A percentile compares a stretch with the other conserved stretches of the same genome.
Evolutionary conservation across 108 stramenopile genomes (phyloP).

Genomic region (Skeletonema tropicum): DNA sequence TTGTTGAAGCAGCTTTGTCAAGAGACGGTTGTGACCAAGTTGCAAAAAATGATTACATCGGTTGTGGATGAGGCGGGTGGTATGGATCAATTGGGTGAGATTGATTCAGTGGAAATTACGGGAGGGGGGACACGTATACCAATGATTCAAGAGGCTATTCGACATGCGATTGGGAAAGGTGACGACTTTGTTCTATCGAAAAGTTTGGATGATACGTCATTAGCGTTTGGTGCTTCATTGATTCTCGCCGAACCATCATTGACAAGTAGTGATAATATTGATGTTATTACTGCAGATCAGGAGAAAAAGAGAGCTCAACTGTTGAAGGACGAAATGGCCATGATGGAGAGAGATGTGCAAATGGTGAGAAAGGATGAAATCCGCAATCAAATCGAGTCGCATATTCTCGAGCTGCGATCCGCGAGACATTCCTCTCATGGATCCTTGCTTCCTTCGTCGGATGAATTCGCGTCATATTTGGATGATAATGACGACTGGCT

Average conservation of each 20-base stretch:
- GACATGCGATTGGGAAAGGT: constrained; percentile 13
- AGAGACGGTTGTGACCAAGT: constrained; percentile 7
- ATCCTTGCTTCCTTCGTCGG: constrained; percentile 37
- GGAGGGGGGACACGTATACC: constrained; percentile 68
- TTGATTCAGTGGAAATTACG: constrained; percentile 39
- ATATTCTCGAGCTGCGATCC: constrained; percentile 56
- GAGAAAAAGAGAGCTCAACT: constrained; percentile 24
- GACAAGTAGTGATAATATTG: too few species aligned
- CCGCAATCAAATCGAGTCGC: constrained; percentile 56
- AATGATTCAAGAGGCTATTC: constrained; percentile 57
- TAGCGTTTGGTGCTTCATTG: constrained; percentile 57
- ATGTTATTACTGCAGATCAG: background rate
- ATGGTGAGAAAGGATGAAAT: constrained; percentile 35
- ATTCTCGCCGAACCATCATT: background rate
- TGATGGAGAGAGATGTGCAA: constrained; percentile 45
- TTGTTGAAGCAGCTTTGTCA: constrained; percentile 39
- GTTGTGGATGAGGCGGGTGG: constrained; percentile 30
- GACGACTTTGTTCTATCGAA: constrained; percentile 37
- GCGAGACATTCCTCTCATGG: constrained; percentile 50
- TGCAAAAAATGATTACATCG: constrained; percentile 33
- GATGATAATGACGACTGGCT: constrained; percentile 57
- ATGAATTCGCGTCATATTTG: constrained; percentile 44
- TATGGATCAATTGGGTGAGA: background rate
- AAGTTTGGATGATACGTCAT: constrained; percentile 64
- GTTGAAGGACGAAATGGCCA: constrained; percentile 31